Percentiles rank a stretch among this genome's conserved stretches.
phyloP scores from a whole-genome alignment of 345 rosid genomes.

The Salix brachista region DNA sequence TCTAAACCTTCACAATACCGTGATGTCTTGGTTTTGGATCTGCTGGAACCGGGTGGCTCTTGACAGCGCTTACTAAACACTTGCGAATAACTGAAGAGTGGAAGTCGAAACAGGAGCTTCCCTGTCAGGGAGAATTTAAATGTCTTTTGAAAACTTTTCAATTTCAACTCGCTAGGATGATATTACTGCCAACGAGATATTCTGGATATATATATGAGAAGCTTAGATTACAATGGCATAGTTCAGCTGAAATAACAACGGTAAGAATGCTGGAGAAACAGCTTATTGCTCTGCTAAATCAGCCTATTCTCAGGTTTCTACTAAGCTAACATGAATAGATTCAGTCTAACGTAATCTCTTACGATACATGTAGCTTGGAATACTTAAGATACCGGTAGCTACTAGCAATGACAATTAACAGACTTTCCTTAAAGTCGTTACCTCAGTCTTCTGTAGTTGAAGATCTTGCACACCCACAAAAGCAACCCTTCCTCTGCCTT shows the following conservation, averaged over 20 bases:
- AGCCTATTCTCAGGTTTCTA: slow-evolving; percentile 18
- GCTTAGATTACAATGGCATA: slow-evolving; percentile 1
- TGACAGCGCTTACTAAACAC: background rate
- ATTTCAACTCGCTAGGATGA: background rate
- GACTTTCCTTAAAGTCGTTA: background rate
- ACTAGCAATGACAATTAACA: background rate
- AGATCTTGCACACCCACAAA: slow-evolving; percentile 70
- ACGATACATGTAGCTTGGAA: slow-evolving; percentile 1
- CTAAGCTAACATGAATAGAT: slow-evolving; percentile 14
- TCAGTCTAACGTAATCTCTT: slow-evolving; percentile 12
- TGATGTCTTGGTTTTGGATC: no score
- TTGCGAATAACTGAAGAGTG: background rate
- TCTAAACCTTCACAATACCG: no score
- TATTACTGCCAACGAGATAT: background rate
- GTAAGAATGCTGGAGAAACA: slow-evolving; percentile 14
- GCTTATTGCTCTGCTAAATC: slow-evolving; percentile 29
- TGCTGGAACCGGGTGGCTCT: no score
- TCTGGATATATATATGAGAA: background rate
- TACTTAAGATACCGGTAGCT: slow-evolving; percentile 1
- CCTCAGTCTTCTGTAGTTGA: slow-evolving; percentile 48
- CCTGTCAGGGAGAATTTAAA: background rate
- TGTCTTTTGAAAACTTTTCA: background rate
- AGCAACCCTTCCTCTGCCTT: slow-evolving; percentile 52
- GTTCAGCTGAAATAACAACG: slow-evolving; percentile 5
- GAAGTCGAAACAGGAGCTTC: background rate